Evolutionary conservation across 768 basidiomycete species (phyloP).

Genomic region (Suillus luteus): DNA sequence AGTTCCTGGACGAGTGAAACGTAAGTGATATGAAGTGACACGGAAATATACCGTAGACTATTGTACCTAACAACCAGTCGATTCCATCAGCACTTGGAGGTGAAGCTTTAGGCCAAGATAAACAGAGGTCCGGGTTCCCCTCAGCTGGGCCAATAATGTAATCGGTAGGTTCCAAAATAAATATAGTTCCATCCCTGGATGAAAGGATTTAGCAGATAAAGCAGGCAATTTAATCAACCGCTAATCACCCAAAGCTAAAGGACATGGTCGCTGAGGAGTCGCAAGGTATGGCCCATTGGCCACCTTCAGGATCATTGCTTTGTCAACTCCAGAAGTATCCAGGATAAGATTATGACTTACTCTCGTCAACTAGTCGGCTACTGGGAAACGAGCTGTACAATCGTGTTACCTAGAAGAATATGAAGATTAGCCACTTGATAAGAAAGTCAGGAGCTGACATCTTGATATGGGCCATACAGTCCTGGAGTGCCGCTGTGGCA

Average conservation of each 20-base stretch:
- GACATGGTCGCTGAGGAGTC: constrained; percentile 56
- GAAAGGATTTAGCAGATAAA: constrained; percentile 7
- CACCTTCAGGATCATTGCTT: constrained; percentile 36
- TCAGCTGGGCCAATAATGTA: constrained; percentile 73
- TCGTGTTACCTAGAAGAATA: constrained; percentile 56
- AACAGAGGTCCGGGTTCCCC: constrained; percentile 65
- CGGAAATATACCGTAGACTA: neutral
- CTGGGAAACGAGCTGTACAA: constrained; percentile 61
- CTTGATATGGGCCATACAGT: constrained; percentile 76
- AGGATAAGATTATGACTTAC: constrained; percentile 33
- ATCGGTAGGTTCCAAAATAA: constrained; percentile 71
- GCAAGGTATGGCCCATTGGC: constrained; percentile 80
- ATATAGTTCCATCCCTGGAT: constrained; percentile 37
- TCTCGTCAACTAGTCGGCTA: constrained; percentile 67
- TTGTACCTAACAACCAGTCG: constrained; percentile 79
- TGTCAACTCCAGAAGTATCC: neutral
- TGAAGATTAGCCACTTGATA: constrained; percentile 6
- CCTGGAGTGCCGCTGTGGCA: constrained; percentile 62
- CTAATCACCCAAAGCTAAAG: constrained; percentile 67
- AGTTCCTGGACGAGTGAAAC: constrained; percentile 41
- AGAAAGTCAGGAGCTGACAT: constrained; percentile 45
- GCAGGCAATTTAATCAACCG: neutral
- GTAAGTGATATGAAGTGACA: neutral
- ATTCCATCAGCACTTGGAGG: constrained; percentile 72
- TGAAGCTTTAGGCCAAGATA: constrained; percentile 72